These are phyloP conservation scores for Blastobotrys capitulatus DNA, from an alignment of 1,139 yeast genomes.

Conservation along the genomic window DNA sequence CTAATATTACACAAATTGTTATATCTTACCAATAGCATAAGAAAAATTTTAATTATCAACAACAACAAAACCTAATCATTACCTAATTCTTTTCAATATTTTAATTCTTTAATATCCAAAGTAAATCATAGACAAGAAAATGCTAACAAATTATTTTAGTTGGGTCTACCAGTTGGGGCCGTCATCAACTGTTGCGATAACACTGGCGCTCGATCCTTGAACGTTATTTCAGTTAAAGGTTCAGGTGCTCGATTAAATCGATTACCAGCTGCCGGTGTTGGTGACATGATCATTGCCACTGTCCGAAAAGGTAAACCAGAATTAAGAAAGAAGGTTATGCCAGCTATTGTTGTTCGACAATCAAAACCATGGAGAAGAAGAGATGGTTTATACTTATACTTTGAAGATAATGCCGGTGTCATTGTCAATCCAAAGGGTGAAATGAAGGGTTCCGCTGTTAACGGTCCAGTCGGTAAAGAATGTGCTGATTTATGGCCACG, in stretches of 20 bases:
- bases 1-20: no score
- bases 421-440: constrained; percentile 99
- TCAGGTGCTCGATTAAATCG: constrained; percentile 99
- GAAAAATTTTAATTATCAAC: not conserved
- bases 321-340: constrained; percentile 99
- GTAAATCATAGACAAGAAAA: not conserved
- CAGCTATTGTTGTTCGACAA: constrained; percentile 99
- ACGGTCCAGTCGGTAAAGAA: constrained; percentile 99
- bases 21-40: not conserved
- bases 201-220: constrained; percentile 99
- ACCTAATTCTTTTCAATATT: no score
- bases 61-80: not conserved
- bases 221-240: constrained; percentile 99
- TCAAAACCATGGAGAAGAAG: constrained; percentile 99
- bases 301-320: constrained; percentile 99
- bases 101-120: no score
- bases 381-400: constrained; percentile 99
- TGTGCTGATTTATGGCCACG: constrained; percentile 99
- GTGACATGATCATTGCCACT: constrained; percentile 99
- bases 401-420: constrained; percentile 99
- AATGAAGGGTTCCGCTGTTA: constrained; percentile 99
- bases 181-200: constrained; percentile 99
- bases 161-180: constrained; percentile 99
- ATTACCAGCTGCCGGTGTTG: constrained; percentile 99
- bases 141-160: constrained; percentile 40